phyloP scores from a whole-genome alignment of 805 yeast genomes.

The Kodamaea fukazawae region DNA sequence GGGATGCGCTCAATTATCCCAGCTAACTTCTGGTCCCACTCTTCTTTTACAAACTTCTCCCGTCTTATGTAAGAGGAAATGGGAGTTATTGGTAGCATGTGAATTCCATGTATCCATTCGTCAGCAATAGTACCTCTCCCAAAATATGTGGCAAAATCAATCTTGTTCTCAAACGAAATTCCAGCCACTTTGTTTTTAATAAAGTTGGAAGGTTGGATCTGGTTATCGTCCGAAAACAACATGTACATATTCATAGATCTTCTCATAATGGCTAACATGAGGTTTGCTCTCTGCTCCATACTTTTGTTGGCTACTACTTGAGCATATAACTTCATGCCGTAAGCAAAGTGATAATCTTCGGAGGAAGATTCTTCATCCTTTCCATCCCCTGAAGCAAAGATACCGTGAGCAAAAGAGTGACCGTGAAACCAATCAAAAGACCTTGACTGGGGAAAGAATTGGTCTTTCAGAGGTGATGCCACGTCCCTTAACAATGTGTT shows the following conservation, averaged over 20 bases:
- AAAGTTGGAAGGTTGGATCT: constrained; percentile 53
- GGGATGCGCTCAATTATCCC: constrained; percentile 46
- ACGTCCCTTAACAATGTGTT: constrained; percentile 62
- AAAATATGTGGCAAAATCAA: constrained; percentile 72
- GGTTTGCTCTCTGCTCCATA: constrained; percentile 52
- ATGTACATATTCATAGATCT: constrained; percentile 56
- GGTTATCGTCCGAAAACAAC: constrained; percentile 52
- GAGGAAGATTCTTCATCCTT: constrained; percentile 73
- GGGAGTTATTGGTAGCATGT: constrained; percentile 72
- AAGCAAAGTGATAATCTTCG: constrained; percentile 71
- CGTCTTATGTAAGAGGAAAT: constrained; percentile 59
- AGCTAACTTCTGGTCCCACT: constrained; percentile 55
- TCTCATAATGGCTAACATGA: constrained; percentile 60
- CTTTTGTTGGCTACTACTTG: constrained; percentile 49
- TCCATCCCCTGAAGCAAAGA: constrained; percentile 69
- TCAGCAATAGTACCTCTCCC: constrained; percentile 56
- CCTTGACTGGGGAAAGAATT: constrained; percentile 62
- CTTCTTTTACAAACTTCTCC: constrained; percentile 55
- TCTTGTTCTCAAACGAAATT: constrained; percentile 67
- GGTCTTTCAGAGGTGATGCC: constrained; percentile 58
- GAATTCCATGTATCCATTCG: constrained; percentile 77
- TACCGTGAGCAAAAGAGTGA: constrained; percentile 77
- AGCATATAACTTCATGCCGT: constrained; percentile 68
- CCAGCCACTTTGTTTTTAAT: constrained; percentile 69
- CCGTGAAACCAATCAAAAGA: constrained; percentile 76